These are phyloP conservation scores for Saprolegnia parasitica DNA, from an alignment of 352 stramenopile genomes.

Conservation along the genomic window DNA sequence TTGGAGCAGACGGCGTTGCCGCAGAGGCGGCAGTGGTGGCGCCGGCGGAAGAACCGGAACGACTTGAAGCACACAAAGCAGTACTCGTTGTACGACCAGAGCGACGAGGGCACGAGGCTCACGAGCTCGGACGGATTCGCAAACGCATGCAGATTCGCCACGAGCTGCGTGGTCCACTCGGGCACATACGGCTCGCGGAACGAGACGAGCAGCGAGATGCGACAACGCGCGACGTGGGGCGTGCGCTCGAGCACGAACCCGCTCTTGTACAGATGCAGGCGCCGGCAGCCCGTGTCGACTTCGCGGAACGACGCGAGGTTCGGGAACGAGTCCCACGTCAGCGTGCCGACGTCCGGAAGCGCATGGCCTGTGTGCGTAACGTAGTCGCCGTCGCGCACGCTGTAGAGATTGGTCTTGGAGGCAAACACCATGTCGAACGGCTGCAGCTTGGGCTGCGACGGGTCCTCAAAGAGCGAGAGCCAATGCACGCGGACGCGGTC, in stretches of 20 bases:
- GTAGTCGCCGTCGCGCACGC: neutral
- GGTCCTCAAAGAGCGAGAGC: conserved; percentile 19
- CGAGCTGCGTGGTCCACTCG: conserved; percentile 3
- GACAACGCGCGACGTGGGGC: neutral
- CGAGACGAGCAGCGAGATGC: conserved; percentile 4
- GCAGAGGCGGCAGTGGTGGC: conserved; percentile 76
- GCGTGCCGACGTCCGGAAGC: conserved; percentile 4
- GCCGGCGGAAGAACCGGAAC: conserved; percentile 65
- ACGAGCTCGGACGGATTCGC: neutral
- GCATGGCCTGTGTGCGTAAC: neutral
- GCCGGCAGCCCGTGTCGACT: conserved; percentile 9
- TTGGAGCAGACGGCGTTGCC: conserved; percentile 70
- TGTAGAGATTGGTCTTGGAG: conserved; percentile 12
- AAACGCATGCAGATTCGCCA: conserved; percentile 1
- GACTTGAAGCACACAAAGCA: conserved; percentile 45
- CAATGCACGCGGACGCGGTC: conserved; percentile 14
- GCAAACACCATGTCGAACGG: conserved; percentile 27
- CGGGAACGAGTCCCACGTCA: conserved; percentile 21
- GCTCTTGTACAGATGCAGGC: conserved; percentile 18
- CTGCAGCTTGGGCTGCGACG: neutral
- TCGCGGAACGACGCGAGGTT: conserved; percentile 1
- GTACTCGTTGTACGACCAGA: conserved; percentile 24
- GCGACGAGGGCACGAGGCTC: neutral
- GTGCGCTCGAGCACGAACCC: conserved; percentile 14
- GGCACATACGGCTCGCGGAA: conserved; percentile 5